These are phyloP conservation scores for Diaporthe vexans DNA, from an alignment of 2,329 filamentous ascomycete species.

Conservation along the genomic window DNA sequence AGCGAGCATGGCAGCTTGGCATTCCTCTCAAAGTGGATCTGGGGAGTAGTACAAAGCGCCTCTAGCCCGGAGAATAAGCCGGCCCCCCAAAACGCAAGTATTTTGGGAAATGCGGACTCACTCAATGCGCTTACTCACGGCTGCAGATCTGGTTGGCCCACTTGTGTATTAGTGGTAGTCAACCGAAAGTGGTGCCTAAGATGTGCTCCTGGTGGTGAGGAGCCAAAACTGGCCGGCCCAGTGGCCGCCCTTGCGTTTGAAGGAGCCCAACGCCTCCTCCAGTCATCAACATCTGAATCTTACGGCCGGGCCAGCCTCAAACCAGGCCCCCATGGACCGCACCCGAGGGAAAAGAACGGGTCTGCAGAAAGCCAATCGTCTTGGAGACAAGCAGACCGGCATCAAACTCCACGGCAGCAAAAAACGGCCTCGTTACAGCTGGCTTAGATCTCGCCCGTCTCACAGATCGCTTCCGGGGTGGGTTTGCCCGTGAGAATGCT, in stretches of 20 bases:
- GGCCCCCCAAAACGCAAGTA: constrained; percentile 1
- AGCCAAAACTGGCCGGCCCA: constrained; percentile 6
- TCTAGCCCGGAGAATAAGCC: neutral
- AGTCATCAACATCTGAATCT: constrained; percentile 15
- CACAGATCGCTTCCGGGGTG: neutral
- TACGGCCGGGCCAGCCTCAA: constrained; percentile 7
- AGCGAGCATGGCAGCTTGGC: neutral
- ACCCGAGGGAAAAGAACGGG: neutral
- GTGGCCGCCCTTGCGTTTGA: constrained; percentile 12
- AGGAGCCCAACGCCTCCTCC: constrained; percentile 17
- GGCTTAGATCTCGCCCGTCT: constrained; percentile 5
- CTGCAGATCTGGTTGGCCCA: neutral
- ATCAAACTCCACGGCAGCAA: constrained; percentile 12
- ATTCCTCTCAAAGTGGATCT: neutral
- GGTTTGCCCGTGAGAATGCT: neutral
- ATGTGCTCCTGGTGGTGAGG: neutral
- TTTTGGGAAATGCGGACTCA: neutral
- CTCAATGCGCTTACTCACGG: constrained; percentile 3
- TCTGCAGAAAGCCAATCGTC: neutral
- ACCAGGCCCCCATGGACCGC: neutral
- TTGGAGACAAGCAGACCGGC: neutral
- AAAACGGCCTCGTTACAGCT: constrained; percentile 21
- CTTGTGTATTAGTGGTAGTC: neutral
- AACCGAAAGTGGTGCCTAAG: neutral
- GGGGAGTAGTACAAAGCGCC: neutral